Evolutionary conservation across 495 filamentous ascomycete species (phyloP).

Genomic region (Neurospora sp.): DNA sequence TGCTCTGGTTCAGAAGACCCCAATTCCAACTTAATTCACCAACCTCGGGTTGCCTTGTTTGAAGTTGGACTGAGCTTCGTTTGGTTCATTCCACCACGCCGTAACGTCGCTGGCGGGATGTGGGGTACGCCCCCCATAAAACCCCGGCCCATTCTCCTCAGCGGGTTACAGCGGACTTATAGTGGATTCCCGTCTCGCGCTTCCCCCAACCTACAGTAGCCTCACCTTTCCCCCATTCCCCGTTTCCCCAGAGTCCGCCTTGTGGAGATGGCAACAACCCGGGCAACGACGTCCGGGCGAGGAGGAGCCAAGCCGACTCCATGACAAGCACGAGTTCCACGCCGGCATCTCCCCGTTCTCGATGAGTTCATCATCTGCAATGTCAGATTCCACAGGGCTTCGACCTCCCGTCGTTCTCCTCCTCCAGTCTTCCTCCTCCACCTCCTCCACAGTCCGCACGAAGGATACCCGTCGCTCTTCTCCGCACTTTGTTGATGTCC

Average conservation of each 20-base stretch:
- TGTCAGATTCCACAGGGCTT: background rate
- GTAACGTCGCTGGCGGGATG: background rate
- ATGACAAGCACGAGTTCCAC: background rate
- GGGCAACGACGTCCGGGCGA: background rate
- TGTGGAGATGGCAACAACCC: background rate
- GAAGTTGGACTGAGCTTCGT: background rate
- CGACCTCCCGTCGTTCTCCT: background rate
- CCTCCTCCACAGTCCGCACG: background rate
- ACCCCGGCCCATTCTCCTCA: background rate
- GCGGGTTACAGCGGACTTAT: background rate
- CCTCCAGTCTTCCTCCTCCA: background rate
- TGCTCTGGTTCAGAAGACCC: background rate
- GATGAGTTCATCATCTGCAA: background rate
- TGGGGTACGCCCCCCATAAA: background rate
- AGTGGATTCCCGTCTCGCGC: background rate
- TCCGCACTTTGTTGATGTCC: background rate
- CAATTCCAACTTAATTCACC: background rate
- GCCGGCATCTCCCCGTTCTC: background rate
- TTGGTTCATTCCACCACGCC: background rate
- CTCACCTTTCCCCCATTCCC: too few relatives aligned
- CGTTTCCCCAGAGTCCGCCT: background rate
- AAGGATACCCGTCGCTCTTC: background rate
- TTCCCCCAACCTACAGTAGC: background rate
- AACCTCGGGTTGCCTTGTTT: background rate
- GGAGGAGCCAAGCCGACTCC: background rate